Conservation (phyloP, 495 filamentous ascomycete species). For the Hapsidospora chrysogenum region DNA sequence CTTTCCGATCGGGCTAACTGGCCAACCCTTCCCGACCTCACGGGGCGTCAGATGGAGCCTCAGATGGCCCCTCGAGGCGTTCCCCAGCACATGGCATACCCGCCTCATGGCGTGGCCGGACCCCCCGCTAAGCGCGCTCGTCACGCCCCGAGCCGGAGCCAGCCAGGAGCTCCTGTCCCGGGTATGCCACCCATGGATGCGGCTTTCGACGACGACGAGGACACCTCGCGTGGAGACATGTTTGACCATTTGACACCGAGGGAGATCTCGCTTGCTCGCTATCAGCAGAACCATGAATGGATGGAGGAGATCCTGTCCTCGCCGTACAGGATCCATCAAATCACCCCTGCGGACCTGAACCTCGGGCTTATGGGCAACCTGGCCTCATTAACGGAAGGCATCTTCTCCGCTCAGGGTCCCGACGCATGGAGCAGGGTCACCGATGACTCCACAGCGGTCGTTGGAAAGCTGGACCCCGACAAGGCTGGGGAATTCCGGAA, state of each 20-base stretch:
- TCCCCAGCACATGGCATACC: conserved; percentile 34
- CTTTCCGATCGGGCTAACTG: conserved; percentile 74
- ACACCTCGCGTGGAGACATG: conserved; percentile 65
- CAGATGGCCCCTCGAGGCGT: conserved; percentile 24
- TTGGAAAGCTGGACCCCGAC: conserved; percentile 44
- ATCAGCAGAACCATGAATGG: conserved; percentile 94
- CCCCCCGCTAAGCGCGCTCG: conserved; percentile 29
- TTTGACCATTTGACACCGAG: conserved; percentile 77
- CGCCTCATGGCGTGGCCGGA: conserved; percentile 21
- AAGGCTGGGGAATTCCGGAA: conserved; percentile 65
- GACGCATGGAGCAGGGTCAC: conserved; percentile 35
- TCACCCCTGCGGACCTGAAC: conserved; percentile 75
- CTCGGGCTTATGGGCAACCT: conserved; percentile 78
- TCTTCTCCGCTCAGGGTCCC: conserved; percentile 40
- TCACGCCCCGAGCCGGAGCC: conserved; percentile 9
- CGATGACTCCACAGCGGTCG: conserved; percentile 25
- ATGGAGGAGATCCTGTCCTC: conserved; percentile 95
- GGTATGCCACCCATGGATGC: conserved; percentile 26
- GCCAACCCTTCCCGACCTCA: conserved; percentile 52
- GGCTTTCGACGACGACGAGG: conserved; percentile 72
- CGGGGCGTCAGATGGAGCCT: conserved; percentile 7
- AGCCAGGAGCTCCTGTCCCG: conserved; percentile 8
- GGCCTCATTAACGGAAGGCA: conserved; percentile 60
- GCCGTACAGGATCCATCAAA: conserved; percentile 64
- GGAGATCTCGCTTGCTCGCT: conserved; percentile 70